A percentile compares a stretch with the other conserved stretches of the same genome.
Conservation (phyloP, 1,284 basidiomycete genomes). For the Cryptococcus sp. region DNA sequence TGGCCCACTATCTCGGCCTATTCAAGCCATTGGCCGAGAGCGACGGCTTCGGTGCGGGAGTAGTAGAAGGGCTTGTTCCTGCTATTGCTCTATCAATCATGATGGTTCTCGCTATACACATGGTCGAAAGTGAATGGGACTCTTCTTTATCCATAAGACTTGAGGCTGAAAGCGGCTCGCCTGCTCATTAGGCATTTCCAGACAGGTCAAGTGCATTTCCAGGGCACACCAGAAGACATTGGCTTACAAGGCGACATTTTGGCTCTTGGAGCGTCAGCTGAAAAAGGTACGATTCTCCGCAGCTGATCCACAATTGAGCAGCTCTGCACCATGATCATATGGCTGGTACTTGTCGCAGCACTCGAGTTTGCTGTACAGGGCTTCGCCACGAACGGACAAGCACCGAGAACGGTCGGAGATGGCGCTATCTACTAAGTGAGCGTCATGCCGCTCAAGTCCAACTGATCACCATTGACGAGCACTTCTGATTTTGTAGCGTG, state of each 20-base stretch:
- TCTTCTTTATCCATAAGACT: not conserved
- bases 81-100: slow-evolving; percentile 64
- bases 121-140: slow-evolving; percentile 63
- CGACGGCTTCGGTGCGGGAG: slow-evolving; percentile 60
- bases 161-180: not conserved
- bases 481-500: slow-evolving; percentile 27
- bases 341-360: slow-evolving; percentile 67
- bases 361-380: slow-evolving; percentile 66
- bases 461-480: not conserved
- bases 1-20: slow-evolving; percentile 67
- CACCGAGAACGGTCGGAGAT: slow-evolving; percentile 61
- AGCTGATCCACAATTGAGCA: slow-evolving; percentile 12
- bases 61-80: slow-evolving; percentile 68
- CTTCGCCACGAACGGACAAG: slow-evolving; percentile 56
- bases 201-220: slow-evolving; percentile 63
- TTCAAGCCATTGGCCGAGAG: slow-evolving; percentile 60
- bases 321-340: slow-evolving; percentile 59
- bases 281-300: no score
- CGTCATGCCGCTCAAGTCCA: slow-evolving; percentile 34
- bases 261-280: slow-evolving; percentile 55
- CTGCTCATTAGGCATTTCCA: slow-evolving; percentile 23
- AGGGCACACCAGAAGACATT: slow-evolving; percentile 63
- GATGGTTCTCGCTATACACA: slow-evolving; percentile 59
- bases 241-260: slow-evolving; percentile 69
- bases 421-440: slow-evolving; percentile 69